Base-by-base conservation (phyloP, 2,329 filamentous ascomycete genomes). In the Davidsoniella eucalypti region DNA sequence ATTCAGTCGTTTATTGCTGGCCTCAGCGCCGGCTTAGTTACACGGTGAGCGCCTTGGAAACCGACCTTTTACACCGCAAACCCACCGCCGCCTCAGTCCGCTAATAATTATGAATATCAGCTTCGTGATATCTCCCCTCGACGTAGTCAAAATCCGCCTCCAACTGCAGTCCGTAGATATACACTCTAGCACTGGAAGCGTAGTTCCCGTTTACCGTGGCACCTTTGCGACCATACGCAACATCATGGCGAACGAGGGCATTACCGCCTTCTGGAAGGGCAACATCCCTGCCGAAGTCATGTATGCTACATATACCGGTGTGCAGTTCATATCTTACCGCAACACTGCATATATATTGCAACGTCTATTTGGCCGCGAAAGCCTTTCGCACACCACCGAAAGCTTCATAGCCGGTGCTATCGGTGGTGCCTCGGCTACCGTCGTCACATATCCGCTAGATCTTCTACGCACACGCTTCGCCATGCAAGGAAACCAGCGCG, bases 101-200 rank as follows among this genome's bases (percentile, higher is more conserved):
- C 41, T 44, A 44, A 44, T n/a, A 18, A n/a, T 41, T 41, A 3
- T 16, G 10, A 16, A 33, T 47, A 6, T 47, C 8, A 87, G 85
- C 63, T 96, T 98, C 70, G 78, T 92, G 61, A 82, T 96, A 62
- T 87, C 92, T 16, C 92, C 92, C 49, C 83, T 98, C 57, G 92
- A 98, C 65, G 92, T 98, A 55, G 80, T 96, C 67, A 96, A 98
- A 71, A 98, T 98, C 67, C 85, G 92, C 44, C 80, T 96, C 43
- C 92, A 98, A 64, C 79, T 98, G 16, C 92, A 96, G 65, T 51
- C 52, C 36, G 25, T 50, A 41, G 47, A 33, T 12, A 38, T 47
- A 23, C 45, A 51, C 49, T 23, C 45, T 33, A 38, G 38, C 12
- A 2, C 36, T 10, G 12, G 33, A n/a, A n/a, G 46, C 7, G 5